Conservation (phyloP, 1,284 basidiomycete genomes). For the Microbotryum violaceum region DNA sequence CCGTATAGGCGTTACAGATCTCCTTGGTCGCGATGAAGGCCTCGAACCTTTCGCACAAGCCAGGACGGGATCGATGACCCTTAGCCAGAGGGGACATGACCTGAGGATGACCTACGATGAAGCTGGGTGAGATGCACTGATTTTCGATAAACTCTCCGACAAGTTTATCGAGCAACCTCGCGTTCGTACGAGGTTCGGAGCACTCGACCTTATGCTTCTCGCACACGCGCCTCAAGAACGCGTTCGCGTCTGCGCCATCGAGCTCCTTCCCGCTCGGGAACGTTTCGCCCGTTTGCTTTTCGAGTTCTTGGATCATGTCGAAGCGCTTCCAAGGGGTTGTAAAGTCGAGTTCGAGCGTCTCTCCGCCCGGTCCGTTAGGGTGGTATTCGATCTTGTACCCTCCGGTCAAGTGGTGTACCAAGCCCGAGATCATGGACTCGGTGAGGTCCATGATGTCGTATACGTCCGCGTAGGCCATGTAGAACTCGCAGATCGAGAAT, state of each 20-base stretch:
- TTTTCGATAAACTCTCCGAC: constrained; percentile 97
- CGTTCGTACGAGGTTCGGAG: constrained; percentile 87
- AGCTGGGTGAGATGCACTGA: constrained; percentile 90
- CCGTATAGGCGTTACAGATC: constrained; percentile 95
- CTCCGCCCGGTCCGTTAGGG: constrained; percentile 52
- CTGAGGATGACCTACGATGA: constrained; percentile 98
- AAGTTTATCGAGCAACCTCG: constrained; percentile 96
- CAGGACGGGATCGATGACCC: constrained; percentile 84
- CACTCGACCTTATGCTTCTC: constrained; percentile 90
- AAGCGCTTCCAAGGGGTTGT: constrained; percentile 96
- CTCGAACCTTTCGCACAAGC: constrained; percentile 97
- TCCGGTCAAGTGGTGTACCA: constrained; percentile 80
- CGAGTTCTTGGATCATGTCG: constrained; percentile 95
- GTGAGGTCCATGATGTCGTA: constrained; percentile 98
- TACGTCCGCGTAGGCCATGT: constrained; percentile 99
- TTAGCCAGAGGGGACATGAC: constrained; percentile 99
- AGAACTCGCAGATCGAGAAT: constrained; percentile 99
- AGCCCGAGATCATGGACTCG: constrained; percentile 79
- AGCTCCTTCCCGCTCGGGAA: constrained; percentile 90
- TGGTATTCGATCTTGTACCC: constrained; percentile 84
- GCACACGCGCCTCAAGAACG: constrained; percentile 78
- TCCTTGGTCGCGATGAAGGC: constrained; percentile 98
- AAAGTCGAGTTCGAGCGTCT: constrained; percentile 74
- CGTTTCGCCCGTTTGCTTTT: constrained; percentile 84
- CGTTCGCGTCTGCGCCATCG: constrained; percentile 80